Evolutionary conservation across 1,284 basidiomycete genomes (phyloP), one percentile per base, ranked within the genome.

Genomic region (Malassezia vespertilionis): DNA sequence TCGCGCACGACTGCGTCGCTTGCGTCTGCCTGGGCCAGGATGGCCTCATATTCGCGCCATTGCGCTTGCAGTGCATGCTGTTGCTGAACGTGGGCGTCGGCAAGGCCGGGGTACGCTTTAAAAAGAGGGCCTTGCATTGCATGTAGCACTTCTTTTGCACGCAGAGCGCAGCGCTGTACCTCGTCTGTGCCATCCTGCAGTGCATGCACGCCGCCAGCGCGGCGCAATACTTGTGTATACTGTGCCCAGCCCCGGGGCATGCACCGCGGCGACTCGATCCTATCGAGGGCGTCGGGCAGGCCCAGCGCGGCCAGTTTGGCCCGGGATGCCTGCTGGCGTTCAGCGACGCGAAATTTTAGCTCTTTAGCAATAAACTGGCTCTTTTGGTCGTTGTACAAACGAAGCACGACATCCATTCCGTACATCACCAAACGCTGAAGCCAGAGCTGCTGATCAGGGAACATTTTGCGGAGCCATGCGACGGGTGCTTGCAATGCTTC

Each of bases 371-470:
- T 72, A 37, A 85, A 77, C 27, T 79, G 80, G 40, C 80, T 77
- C 64, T 84, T 86, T 27, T 86, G 76, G 58, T 93, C 83, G 40
- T 84, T 80, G 72, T 93, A 96, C 11, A 96, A 82, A 58, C 86
- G 86, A 54, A 93, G 80, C 3, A 89, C 90, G 42, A 85, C 78
- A 55, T 82, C 81, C 0, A 88, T 84, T n/a, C 87, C 88, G 78
- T 86, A 90, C 9, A 83, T 79, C 0, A 88, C 76, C 28, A 99
- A 73, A 3, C 82, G 80, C 4, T 77, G 79, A 61, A 97, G 90
- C 17, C 43, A 38, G 34, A 91, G 73, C 15, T 18, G 20, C 4
- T 18, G 17, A 9, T 46, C 27, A 3, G 40, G 31, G 9, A 49
- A 44, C 3, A 37, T 4, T 4, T 52, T 54, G 73, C 53, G 33